Conservation (phyloP, 306 rosid species). For the Rubus idaeus region DNA sequence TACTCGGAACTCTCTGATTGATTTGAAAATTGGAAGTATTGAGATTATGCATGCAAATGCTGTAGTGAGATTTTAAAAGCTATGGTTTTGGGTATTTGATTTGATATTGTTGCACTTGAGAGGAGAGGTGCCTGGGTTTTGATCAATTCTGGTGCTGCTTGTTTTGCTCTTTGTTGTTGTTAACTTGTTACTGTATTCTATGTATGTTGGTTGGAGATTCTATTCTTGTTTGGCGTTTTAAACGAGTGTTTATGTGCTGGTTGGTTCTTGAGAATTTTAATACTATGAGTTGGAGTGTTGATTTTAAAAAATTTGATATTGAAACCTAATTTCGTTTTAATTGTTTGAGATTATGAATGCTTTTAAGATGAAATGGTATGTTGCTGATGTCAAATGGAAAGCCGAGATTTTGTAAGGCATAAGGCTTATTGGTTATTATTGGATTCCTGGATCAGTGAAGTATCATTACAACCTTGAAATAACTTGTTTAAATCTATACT, state of each 20-base stretch:
- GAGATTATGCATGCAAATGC: conserved; percentile 29
- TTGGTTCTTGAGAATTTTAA: not conserved
- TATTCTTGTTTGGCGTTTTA: not conserved
- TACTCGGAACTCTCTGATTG: conserved; percentile 18
- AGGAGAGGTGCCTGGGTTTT: not conserved
- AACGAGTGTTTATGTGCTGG: conserved; percentile 1
- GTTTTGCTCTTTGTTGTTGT: not conserved
- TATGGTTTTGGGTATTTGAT: not conserved
- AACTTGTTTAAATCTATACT: not conserved
- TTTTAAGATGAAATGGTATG: not conserved
- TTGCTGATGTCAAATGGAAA: not conserved
- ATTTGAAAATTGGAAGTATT: not conserved
- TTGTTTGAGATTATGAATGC: not conserved
- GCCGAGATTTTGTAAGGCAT: not conserved
- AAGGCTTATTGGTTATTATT: not conserved
- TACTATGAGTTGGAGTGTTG: not conserved
- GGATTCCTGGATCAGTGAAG: not conserved
- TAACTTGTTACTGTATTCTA: not conserved
- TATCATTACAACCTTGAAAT: not conserved
- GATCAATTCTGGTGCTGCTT: conserved; percentile 14
- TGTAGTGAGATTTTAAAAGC: not conserved
- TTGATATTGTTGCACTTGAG: not conserved
- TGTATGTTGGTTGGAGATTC: not conserved
- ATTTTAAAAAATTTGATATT: not conserved
- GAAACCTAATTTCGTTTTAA: not conserved